These are phyloP conservation scores for Polyporus tsugae DNA, from an alignment of 1,284 basidiomycete species.

Conservation along the genomic window DNA sequence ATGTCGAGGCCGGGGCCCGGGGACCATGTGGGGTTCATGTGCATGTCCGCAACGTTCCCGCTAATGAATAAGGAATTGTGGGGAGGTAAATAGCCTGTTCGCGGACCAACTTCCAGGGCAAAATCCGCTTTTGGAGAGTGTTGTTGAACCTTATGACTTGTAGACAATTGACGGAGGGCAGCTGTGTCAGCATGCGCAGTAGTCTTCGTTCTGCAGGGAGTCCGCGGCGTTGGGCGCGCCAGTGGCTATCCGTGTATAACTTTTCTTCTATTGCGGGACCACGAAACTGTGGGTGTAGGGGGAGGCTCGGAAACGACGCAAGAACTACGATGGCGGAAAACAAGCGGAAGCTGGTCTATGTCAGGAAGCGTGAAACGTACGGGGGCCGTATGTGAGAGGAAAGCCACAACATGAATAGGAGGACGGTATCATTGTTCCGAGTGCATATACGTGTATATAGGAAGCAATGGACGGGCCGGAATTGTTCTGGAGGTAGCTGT, in stretches of 20 bases:
- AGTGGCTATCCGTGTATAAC: not conserved
- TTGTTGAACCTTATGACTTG: not conserved
- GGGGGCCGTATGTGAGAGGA: not conserved
- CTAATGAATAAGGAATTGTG: not conserved
- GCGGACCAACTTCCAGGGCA: not conserved
- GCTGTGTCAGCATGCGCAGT: not conserved
- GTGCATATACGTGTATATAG: not conserved
- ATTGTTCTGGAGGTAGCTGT: not conserved
- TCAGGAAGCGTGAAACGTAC: not conserved
- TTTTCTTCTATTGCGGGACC: not conserved
- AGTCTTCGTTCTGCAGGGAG: not conserved
- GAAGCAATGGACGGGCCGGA: not conserved
- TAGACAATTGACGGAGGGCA: not conserved
- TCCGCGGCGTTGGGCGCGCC: not conserved
- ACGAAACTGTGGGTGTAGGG: not conserved
- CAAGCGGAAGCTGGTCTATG: not conserved
- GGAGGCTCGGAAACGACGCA: slow-evolving; percentile 7
- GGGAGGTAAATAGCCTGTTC: no score
- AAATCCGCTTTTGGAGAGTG: not conserved
- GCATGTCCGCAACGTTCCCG: not conserved
- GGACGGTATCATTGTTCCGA: not conserved
- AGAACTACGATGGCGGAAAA: slow-evolving; percentile 7
- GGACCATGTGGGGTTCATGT: not conserved
- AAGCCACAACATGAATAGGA: not conserved
- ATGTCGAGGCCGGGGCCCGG: not conserved